phyloP scores from a whole-genome alignment of 1,139 yeast genomes.

The Blastobotrys illinoisensis region DNA sequence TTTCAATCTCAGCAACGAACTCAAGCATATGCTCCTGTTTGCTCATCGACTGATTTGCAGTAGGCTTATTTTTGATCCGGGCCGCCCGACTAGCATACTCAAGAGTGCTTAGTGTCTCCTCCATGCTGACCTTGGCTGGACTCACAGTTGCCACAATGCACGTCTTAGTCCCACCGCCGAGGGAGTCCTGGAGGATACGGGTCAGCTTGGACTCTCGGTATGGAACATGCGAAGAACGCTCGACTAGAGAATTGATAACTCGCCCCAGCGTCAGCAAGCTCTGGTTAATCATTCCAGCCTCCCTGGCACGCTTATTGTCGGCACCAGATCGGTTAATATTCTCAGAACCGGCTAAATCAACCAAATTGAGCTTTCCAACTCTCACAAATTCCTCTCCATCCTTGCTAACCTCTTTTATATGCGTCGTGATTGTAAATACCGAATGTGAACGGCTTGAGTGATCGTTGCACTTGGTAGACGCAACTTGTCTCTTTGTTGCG shows the following conservation, averaged over 20 bases:
- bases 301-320: slow-evolving; percentile 68
- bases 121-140: slow-evolving; percentile 67
- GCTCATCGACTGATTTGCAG: slow-evolving; percentile 49
- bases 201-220: slow-evolving; percentile 83
- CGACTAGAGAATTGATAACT: slow-evolving; percentile 70
- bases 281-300: slow-evolving; percentile 85
- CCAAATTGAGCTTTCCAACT: slow-evolving; percentile 70
- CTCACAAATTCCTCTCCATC: slow-evolving; percentile 49
- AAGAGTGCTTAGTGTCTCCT: slow-evolving; percentile 75
- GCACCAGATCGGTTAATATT: slow-evolving; percentile 79
- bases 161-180: slow-evolving; percentile 80
- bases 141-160: slow-evolving; percentile 77
- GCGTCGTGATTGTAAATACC: slow-evolving; percentile 60
- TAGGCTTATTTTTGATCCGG: slow-evolving; percentile 69
- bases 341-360: slow-evolving; percentile 88
- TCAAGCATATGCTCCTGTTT: slow-evolving; percentile 48
- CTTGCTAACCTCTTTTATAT: slow-evolving; percentile 33
- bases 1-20: slow-evolving; percentile 48
- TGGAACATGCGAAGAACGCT: slow-evolving; percentile 62
- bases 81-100: slow-evolving; percentile 81
- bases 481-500: slow-evolving; percentile 48
- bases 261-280: slow-evolving; percentile 77
- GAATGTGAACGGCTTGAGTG: slow-evolving; percentile 59
- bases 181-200: slow-evolving; percentile 69
- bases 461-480: slow-evolving; percentile 59